These are phyloP conservation scores for Colletotrichum caudatum DNA, from an alignment of 2,329 filamentous ascomycete genomes.

Conservation along the genomic window DNA sequence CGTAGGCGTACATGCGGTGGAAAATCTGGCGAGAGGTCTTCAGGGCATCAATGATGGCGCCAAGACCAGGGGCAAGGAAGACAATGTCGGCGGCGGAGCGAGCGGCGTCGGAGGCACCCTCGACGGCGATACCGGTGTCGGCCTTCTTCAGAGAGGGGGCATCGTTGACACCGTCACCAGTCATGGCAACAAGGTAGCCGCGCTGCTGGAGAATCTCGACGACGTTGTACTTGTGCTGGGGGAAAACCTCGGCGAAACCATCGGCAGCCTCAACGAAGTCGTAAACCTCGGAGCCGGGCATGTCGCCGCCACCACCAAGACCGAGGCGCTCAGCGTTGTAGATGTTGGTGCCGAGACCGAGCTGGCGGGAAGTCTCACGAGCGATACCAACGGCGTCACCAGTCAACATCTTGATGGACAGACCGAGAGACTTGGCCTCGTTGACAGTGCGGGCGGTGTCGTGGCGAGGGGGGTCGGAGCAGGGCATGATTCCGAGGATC, in stretches of 20 bases:
- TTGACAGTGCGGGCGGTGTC: slow-evolving; percentile 91
- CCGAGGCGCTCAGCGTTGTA: slow-evolving; percentile 94
- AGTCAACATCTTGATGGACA: slow-evolving; percentile 96
- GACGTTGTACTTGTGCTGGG: slow-evolving; percentile 94
- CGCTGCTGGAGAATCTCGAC: slow-evolving; percentile 94
- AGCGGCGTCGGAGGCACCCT: slow-evolving; percentile 91
- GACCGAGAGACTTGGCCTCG: slow-evolving; percentile 87
- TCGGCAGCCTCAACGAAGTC: slow-evolving; percentile 96
- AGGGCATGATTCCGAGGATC: slow-evolving; percentile 95
- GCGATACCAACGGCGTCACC: slow-evolving; percentile 95
- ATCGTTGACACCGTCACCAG: slow-evolving; percentile 95
- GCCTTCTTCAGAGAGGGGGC: slow-evolving; percentile 93
- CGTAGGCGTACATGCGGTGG: slow-evolving; percentile 96
- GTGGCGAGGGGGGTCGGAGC: slow-evolving; percentile 90
- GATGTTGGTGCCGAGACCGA: slow-evolving; percentile 91
- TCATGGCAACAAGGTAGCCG: slow-evolving; percentile 96
- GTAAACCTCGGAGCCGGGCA: slow-evolving; percentile 93
- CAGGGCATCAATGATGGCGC: slow-evolving; percentile 91
- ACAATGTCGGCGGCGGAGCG: slow-evolving; percentile 94
- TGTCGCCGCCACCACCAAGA: slow-evolving; percentile 89
- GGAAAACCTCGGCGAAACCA: slow-evolving; percentile 95
- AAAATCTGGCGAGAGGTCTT: slow-evolving; percentile 96
- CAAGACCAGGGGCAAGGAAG: slow-evolving; percentile 90
- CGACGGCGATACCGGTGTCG: slow-evolving; percentile 95
- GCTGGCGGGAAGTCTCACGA: slow-evolving; percentile 89